Evolutionary conservation across 2,329 filamentous ascomycete species (phyloP).

Genomic region (Penicillium italicum): DNA sequence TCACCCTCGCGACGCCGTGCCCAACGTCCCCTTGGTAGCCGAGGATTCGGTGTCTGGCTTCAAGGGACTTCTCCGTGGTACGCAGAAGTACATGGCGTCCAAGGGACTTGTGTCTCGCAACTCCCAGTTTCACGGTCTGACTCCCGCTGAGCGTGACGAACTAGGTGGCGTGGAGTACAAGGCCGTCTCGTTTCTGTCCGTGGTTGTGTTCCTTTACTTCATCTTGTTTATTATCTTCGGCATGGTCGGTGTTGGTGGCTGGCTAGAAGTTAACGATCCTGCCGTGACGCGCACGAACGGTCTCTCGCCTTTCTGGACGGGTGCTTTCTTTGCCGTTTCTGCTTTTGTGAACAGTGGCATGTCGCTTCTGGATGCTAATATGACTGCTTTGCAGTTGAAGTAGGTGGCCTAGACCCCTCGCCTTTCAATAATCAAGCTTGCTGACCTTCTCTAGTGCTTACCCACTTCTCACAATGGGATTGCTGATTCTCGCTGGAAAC

Average conservation of each 20-base stretch:
- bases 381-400: slow-evolving; percentile 46
- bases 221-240: slow-evolving; percentile 47
- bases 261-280: slow-evolving; percentile 43
- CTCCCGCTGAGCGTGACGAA: slow-evolving; percentile 40
- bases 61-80: slow-evolving; percentile 25
- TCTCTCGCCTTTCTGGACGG: slow-evolving; percentile 49
- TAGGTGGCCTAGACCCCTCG: slow-evolving; percentile 5
- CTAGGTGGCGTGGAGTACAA: slow-evolving; percentile 46
- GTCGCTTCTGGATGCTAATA: slow-evolving; percentile 53
- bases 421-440: background rate
- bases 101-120: slow-evolving; percentile 44
- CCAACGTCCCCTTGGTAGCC: slow-evolving; percentile 17
- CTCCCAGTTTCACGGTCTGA: slow-evolving; percentile 49
- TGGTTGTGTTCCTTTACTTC: slow-evolving; percentile 46
- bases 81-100: slow-evolving; percentile 32
- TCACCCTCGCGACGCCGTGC: slow-evolving; percentile 30
- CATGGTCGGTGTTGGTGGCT: slow-evolving; percentile 47
- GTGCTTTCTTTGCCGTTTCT: slow-evolving; percentile 51
- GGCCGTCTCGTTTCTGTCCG: slow-evolving; percentile 35
- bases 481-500: slow-evolving; percentile 62
- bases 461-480: slow-evolving; percentile 48
- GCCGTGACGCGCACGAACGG: slow-evolving; percentile 44
- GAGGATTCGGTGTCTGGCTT: slow-evolving; percentile 19
- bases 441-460: slow-evolving; percentile 32
- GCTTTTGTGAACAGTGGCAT: slow-evolving; percentile 56